These are phyloP conservation scores for Chimonanthus praecox DNA, from an alignment of 164 flowering plant species.

Conservation along the genomic window DNA sequence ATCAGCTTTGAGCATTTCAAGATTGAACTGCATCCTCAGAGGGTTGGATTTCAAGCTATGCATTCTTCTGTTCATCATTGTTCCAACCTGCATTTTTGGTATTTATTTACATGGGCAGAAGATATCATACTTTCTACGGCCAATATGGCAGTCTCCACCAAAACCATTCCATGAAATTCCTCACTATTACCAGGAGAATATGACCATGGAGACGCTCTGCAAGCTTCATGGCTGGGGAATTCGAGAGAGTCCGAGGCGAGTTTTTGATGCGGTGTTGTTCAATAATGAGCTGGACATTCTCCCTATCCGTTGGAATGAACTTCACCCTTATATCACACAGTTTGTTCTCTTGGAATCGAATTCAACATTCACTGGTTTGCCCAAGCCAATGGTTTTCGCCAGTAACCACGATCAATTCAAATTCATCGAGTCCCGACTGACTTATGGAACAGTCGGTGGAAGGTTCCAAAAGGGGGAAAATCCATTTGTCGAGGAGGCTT, in stretches of 20 bases:
- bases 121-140: conserved; percentile 77
- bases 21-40: conserved; percentile 54
- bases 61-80: conserved; percentile 38
- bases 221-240: conserved; percentile 85
- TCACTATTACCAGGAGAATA: conserved; percentile 84
- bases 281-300: conserved; percentile 85
- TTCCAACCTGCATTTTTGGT: conserved; percentile 47
- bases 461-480: conserved; percentile 67
- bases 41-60: conserved; percentile 56
- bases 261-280: conserved; percentile 84
- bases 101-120: conserved; percentile 80
- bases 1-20: conserved; percentile 46
- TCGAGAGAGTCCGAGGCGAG: conserved; percentile 82
- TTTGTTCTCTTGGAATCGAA: conserved; percentile 91
- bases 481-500: conserved; percentile 86
- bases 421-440: conserved; percentile 66
- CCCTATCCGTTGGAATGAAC: conserved; percentile 67
- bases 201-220: conserved; percentile 80
- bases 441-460: conserved; percentile 72
- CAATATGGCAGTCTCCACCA: conserved; percentile 87
- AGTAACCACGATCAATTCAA: conserved; percentile 49
- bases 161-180: conserved; percentile 69
- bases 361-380: conserved; percentile 76
- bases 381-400: conserved; percentile 63
- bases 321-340: conserved; percentile 69